Base-by-base conservation (phyloP, 805 yeast genomes). In the Hanseniaspora meyeri region DNA sequence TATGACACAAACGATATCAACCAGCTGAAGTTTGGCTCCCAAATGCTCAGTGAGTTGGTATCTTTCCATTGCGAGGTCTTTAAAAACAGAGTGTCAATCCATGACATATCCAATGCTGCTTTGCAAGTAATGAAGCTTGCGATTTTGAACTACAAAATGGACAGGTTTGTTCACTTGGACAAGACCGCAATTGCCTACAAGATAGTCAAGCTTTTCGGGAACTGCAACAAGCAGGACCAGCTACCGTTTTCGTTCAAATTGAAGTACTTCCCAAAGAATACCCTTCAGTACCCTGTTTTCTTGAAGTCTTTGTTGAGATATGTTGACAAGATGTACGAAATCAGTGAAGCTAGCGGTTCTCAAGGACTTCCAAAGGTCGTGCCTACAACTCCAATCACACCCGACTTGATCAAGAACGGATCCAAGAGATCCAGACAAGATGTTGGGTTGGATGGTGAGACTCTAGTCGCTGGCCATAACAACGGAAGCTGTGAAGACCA, bases 21-120 rank as follows among this genome's bases (percentile, higher is more conserved):
- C 59, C 79, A 77, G 57, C 69, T 82, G 59, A 80, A 77, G 62
- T 68, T 74, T 49, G 78, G 83, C 58, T 74, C 87, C 16, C 69
- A 79, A 58, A 80, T 80, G 69, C 66, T 84, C 47, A 81, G 88
- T 63, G 89, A 84, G 64, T 70, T 83, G 62, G 74, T 82, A 55
- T 81, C 80, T 59, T 82, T 84, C 66, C 78, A 82, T 64, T 76
- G 79, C 51, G 76, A 76, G 58, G 69, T 83, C 27, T 52, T 52
- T 5, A 36, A 52, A 37, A 77, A 79, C 65, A 74, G 74, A 60
- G 77, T 69, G 61, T 65, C 76, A 3, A 65, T 74, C 8, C 72
- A 76, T 38, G 68, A 74, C 45, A 70, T 78, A 53, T 76, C 84
- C 46, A 71, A 77, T 57, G 78, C 83, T 46, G 74, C 85, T 6